Percentiles rank a stretch among this genome's conserved stretches.
Evolutionary conservation across 164 flowering plant genomes (phyloP).

Genomic region (Tetracentron sinense): DNA sequence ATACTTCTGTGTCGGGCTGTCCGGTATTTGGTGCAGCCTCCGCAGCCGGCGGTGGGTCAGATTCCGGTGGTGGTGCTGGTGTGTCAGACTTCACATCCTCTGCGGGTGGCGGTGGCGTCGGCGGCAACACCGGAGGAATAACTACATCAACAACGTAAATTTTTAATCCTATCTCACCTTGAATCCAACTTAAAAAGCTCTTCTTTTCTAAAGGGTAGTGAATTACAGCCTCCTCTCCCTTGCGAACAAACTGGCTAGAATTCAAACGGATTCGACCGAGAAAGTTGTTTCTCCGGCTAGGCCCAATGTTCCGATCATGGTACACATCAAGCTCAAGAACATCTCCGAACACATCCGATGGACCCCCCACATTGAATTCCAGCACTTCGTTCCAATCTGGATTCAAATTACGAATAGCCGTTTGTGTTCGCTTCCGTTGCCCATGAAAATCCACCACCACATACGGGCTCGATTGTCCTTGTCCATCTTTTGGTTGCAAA

Average conservation of each 20-base stretch:
- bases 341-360: conserved; percentile 46
- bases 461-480: conserved; percentile 82
- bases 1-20: neutral
- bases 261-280: conserved; percentile 62
- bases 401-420: conserved; percentile 47
- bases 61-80: conserved; percentile 13
- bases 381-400: conserved; percentile 81
- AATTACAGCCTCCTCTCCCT: conserved; percentile 80
- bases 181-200: conserved; percentile 53
- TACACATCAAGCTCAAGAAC: conserved; percentile 62
- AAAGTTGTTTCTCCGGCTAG: conserved; percentile 58
- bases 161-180: conserved; percentile 78
- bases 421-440: conserved; percentile 58
- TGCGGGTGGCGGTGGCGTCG: conserved; percentile 23
- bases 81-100: conserved; percentile 1
- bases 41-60: conserved; percentile 2
- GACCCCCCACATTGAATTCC: conserved; percentile 48
- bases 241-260: conserved; percentile 60
- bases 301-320: conserved; percentile 56
- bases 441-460: conserved; percentile 70
- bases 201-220: conserved; percentile 72
- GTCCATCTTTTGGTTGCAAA: conserved; percentile 79
- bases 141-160: conserved; percentile 56
- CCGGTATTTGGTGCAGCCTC: conserved; percentile 1
- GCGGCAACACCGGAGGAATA: conserved; percentile 27